Evolutionary conservation across 495 filamentous ascomycete species (phyloP).

Genomic region (Penicillium macrosclerotiorum): DNA sequence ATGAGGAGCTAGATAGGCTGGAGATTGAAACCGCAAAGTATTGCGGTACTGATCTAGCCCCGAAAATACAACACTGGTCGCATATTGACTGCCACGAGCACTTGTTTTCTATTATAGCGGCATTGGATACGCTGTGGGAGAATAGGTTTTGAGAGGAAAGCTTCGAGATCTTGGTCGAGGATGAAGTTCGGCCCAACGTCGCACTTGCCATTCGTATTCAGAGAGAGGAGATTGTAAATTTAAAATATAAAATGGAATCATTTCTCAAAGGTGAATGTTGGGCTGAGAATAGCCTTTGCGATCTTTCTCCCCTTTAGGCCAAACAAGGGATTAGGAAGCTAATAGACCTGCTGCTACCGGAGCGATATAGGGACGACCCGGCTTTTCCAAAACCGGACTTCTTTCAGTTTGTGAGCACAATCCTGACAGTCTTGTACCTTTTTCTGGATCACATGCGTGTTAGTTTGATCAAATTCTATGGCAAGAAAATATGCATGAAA

Average conservation of each 20-base stretch:
- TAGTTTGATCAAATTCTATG: slow-evolving; percentile 4
- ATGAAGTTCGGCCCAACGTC: neutral
- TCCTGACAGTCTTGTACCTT: neutral
- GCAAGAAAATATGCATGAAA: neutral
- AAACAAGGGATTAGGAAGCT: neutral
- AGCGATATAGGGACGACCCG: too few relatives aligned
- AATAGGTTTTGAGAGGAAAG: too few relatives aligned
- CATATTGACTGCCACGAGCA: neutral
- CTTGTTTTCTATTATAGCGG: too few relatives aligned
- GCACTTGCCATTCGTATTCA: neutral
- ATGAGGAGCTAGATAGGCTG: neutral
- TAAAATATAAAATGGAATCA: too few relatives aligned
- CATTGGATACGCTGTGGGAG: too few relatives aligned
- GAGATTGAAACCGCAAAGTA: neutral
- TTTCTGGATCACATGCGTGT: slow-evolving; percentile 7
- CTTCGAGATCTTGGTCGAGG: neutral
- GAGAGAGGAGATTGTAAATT: neutral
- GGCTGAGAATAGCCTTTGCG: neutral
- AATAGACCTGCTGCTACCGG: neutral
- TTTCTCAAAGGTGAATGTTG: neutral
- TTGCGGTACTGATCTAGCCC: neutral
- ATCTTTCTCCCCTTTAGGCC: neutral
- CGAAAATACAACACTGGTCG: neutral
- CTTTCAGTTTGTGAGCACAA: neutral
- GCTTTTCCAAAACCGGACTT: too few relatives aligned